Conservation (phyloP, 116 monocot species). For the Thalassia testudinum region DNA sequence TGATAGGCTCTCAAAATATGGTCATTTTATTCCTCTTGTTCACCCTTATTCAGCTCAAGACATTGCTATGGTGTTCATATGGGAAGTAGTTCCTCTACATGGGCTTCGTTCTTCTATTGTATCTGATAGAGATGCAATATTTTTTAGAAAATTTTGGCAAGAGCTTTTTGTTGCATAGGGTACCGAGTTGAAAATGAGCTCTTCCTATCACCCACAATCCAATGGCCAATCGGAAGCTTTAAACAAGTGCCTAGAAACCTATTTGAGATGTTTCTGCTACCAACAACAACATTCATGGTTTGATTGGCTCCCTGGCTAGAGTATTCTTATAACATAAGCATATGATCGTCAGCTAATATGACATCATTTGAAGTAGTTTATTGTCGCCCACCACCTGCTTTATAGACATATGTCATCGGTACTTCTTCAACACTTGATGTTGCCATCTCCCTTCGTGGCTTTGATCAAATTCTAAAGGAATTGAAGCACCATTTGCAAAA, state of each 20-base stretch:
- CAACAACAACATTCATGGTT: background rate
- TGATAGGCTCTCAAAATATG: slow-evolving; percentile 1
- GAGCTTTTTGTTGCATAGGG: background rate
- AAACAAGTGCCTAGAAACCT: slow-evolving; percentile 7
- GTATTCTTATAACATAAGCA: no score
- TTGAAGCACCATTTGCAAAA: no score
- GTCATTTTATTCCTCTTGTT: background rate
- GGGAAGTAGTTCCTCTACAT: slow-evolving; percentile 3
- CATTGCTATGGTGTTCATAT: background rate
- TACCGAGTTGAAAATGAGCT: slow-evolving; percentile 3
- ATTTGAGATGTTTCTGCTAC: slow-evolving; percentile 6
- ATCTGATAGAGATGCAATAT: slow-evolving; percentile 3
- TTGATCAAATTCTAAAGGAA: no score
- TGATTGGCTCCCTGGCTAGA: no score
- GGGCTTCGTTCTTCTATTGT: slow-evolving; percentile 5
- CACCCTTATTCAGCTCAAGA: background rate
- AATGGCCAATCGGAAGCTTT: slow-evolving; percentile 9
- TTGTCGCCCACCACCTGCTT: no score
- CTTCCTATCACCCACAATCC: slow-evolving; percentile 14
- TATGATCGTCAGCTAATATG: no score
- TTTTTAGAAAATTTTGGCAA: slow-evolving; percentile 8
- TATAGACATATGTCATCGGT: no score
- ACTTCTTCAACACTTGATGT: no score
- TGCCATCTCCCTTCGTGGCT: no score
- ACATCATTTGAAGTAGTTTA: no score